These are phyloP conservation scores for Camelina laxa DNA, from an alignment of 345 rosid species.

Conservation along the genomic window DNA sequence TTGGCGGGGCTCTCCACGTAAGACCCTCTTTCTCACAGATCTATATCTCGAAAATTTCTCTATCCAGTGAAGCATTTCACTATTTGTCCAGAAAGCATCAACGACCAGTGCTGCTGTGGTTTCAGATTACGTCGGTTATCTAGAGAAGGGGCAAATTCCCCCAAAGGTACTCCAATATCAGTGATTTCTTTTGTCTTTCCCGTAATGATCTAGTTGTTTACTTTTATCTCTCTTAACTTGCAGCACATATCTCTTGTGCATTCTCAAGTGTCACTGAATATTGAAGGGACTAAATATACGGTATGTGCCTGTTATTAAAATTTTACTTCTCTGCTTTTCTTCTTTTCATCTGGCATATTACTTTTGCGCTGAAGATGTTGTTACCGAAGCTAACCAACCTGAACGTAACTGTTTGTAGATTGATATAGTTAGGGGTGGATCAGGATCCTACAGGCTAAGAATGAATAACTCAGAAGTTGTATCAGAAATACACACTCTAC, in stretches of 20 bases:
- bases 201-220: conserved; percentile 30
- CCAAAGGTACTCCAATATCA: conserved; percentile 69
- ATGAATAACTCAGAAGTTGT: conserved; percentile 92
- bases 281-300: conserved; percentile 98
- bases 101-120: conserved; percentile 94
- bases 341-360: conserved; percentile 11
- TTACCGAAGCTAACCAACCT: conserved; percentile 9
- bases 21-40: conserved; percentile 42
- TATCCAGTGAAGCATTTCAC: conserved; percentile 43
- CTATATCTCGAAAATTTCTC: conserved; percentile 9
- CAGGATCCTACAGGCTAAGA: conserved; percentile 88
- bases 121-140: conserved; percentile 96
- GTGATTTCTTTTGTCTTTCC: conserved; percentile 7
- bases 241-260: conserved; percentile 98
- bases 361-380: conserved; percentile 15
- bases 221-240: conserved; percentile 40
- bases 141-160: conserved; percentile 99
- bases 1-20: conserved; percentile 95
- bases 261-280: conserved; percentile 95
- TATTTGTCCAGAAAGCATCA: conserved; percentile 82
- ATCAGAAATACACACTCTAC: conserved; percentile 96
- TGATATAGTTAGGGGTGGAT: conserved; percentile 91
- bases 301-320: conserved; percentile 48
- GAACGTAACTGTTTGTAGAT: conserved; percentile 54
- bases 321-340: conserved; percentile 12